Conservation (phyloP, 257 asterid genomes). For the Thymus quinquecostatus region DNA sequence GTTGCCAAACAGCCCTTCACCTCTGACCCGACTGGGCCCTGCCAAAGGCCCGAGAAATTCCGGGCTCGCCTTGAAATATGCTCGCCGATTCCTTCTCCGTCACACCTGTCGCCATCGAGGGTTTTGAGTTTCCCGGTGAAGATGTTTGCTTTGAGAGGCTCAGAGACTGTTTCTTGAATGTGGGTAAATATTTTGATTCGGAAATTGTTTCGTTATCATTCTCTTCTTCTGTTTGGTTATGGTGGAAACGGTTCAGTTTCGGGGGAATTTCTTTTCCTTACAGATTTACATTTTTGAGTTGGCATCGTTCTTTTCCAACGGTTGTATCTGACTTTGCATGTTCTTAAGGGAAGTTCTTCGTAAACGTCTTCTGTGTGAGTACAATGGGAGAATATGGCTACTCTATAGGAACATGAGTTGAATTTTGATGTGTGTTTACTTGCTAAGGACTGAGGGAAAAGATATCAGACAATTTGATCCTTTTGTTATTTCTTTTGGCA, state of each 20-base stretch:
- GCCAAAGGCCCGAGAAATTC: constrained; percentile 47
- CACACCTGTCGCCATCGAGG: constrained; percentile 58
- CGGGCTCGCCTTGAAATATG: constrained; percentile 69
- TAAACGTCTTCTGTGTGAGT: constrained; percentile 1
- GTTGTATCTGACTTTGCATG: neutral
- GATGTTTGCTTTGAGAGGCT: constrained; percentile 57
- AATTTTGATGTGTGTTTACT: neutral
- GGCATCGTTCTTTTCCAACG: neutral
- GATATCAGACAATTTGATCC: neutral
- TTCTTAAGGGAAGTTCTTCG: constrained; percentile 7
- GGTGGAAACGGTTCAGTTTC: constrained; percentile 6
- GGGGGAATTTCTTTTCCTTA: neutral
- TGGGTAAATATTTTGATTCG: constrained; percentile 16
- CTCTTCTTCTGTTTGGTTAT: neutral
- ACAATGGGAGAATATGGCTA: neutral
- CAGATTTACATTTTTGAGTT: neutral
- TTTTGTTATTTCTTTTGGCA: too few species aligned
- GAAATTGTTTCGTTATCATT: neutral
- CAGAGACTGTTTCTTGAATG: constrained; percentile 57
- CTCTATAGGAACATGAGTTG: neutral
- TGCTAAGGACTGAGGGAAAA: neutral
- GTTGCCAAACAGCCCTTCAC: too few species aligned
- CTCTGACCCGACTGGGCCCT: constrained; percentile 18
- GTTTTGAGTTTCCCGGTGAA: constrained; percentile 31
- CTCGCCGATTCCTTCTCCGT: constrained; percentile 76